These are phyloP conservation scores for Rhizopogon roseolus DNA, from an alignment of 768 basidiomycete genomes.

Conservation along the genomic window DNA sequence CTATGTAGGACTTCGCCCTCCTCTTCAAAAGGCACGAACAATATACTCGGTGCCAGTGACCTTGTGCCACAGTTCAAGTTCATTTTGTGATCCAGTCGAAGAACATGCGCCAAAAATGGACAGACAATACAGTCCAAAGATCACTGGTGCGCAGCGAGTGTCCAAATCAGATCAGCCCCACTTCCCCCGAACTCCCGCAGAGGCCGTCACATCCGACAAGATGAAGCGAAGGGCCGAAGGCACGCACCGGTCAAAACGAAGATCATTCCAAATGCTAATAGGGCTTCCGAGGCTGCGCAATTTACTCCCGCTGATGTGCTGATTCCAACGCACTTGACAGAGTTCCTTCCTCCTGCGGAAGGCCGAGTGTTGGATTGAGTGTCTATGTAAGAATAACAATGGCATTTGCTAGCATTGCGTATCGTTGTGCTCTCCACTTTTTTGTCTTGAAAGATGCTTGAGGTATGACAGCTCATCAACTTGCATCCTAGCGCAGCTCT, in stretches of 20 bases:
- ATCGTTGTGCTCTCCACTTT: too few species aligned
- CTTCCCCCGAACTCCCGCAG: constrained; percentile 19
- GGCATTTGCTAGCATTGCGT: too few species aligned
- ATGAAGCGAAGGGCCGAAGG: constrained; percentile 18
- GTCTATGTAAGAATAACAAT: too few species aligned
- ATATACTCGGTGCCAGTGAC: too few species aligned
- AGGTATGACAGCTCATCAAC: too few species aligned
- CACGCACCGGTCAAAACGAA: constrained; percentile 61
- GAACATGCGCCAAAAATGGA: constrained; percentile 58
- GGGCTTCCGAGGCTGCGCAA: constrained; percentile 76
- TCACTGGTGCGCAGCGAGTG: constrained; percentile 44
- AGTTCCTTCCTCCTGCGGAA: constrained; percentile 92
- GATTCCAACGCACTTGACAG: constrained; percentile 91
- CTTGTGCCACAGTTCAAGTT: constrained; percentile 70
- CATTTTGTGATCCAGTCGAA: constrained; percentile 72
- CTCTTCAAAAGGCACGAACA: too few species aligned
- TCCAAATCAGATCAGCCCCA: constrained; percentile 33
- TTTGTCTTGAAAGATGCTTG: too few species aligned
- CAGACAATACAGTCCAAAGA: constrained; percentile 35
- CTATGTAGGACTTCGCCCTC: too few species aligned
- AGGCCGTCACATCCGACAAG: constrained; percentile 19
- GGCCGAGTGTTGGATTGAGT: too few species aligned
- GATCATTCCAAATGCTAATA: constrained; percentile 37
- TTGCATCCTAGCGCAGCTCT: too few species aligned
- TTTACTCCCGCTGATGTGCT: constrained; percentile 96